phyloP scores from a whole-genome alignment of 2,329 filamentous ascomycete genomes.

The Neurospora crassa region DNA sequence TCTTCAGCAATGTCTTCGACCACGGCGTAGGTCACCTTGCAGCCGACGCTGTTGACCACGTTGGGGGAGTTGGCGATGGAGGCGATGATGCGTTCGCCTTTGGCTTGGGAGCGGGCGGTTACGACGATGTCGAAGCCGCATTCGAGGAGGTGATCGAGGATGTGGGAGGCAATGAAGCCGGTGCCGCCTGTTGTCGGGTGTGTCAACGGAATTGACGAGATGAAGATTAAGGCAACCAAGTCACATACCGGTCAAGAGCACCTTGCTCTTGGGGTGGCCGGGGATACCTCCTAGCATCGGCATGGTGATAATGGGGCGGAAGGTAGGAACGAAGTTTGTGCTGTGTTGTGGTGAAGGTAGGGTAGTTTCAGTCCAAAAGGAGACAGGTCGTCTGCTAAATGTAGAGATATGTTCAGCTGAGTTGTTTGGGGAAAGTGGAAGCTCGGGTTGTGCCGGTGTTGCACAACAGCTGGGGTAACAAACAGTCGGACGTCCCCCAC shows the following conservation, averaged over 20 bases:
- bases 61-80: slow-evolving; percentile 30
- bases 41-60: slow-evolving; percentile 28
- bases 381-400: neutral
- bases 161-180: slow-evolving; percentile 45
- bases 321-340: neutral
- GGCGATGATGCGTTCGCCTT: slow-evolving; percentile 33
- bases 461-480: neutral
- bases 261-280: slow-evolving; percentile 11
- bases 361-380: neutral
- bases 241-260: slow-evolving; percentile 19
- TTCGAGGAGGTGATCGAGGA: slow-evolving; percentile 38
- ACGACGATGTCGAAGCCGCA: slow-evolving; percentile 33
- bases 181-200: slow-evolving; percentile 30
- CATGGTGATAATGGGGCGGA: neutral
- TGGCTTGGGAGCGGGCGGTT: slow-evolving; percentile 38
- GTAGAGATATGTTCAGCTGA: neutral
- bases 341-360: neutral
- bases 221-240: neutral
- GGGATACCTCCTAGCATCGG: neutral
- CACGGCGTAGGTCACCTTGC: slow-evolving; percentile 36
- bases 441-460: neutral
- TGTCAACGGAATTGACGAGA: neutral
- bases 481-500: neutral
- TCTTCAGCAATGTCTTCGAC: slow-evolving; percentile 64
- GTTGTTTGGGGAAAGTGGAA: neutral